Evolutionary conservation across 2,329 filamentous ascomycete species (phyloP), one percentile per base, ranked within the genome.

Genomic region (Aspergillus felis): DNA sequence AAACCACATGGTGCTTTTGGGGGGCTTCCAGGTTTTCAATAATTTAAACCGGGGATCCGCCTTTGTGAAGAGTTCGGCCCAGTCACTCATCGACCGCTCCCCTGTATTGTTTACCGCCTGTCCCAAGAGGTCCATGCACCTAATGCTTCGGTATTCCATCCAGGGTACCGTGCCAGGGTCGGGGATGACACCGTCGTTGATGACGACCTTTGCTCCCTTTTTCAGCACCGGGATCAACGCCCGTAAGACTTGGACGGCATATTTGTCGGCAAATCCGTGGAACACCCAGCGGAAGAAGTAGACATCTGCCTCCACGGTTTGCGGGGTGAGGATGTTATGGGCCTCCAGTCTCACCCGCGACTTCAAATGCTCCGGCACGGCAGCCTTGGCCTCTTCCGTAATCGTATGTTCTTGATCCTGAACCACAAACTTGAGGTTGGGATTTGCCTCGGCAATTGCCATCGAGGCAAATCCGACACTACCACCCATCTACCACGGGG

Each of bases 281-380:
- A 67, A 55, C 12, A 68, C 56, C 12, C 59, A 63, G 8, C 62
- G 54, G 14, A 69, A 54, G 28, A 68, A 63, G 46, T 65, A 66
- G 10, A 57, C 58, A 47, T 61, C 61, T 20, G 57, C 64, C 7
- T 54, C 44, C 17, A 27, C 27, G 17, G 55, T 46, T 47, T 57
- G 55, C 9, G 48, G 24, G 6, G 27, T 25, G 28, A 54, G 51
- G 51, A 57, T 54, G 17, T 54, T 50, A 44, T 57, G 56, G 1
- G 51, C 44, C 25, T 47, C 41, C 6, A 57, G 54, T 6, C 20
- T 48, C 4, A 57, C 48, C 8, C 55, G 41, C 8, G 47, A 27
- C 9, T 38, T 42, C 1, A 57, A 32, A 22, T 29, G 32, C 32
- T 38, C 25, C 4, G 55, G 17, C 4, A 46, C 42, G 3, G 53